Percentiles rank a stretch among this genome's conserved stretches.
phyloP scores from a whole-genome alignment of 805 yeast species.

The Nakazawaea wyomingensis region DNA sequence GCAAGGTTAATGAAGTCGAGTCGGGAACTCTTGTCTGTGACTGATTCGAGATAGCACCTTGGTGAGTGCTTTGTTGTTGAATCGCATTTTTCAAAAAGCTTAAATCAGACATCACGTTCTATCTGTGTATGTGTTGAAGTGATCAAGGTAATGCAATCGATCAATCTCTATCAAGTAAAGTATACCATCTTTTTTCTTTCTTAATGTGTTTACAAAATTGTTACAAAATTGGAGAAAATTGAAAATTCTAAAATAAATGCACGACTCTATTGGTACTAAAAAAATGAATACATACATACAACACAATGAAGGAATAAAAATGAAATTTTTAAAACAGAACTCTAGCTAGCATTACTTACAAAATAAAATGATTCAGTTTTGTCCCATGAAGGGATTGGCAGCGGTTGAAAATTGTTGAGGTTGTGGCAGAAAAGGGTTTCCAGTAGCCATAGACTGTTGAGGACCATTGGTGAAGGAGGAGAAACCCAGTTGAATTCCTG shows the following conservation, averaged over 20 bases:
- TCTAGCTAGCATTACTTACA: too few relatives aligned
- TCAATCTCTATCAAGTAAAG: background rate
- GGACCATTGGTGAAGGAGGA: background rate
- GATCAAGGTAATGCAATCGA: background rate
- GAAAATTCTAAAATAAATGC: too few relatives aligned
- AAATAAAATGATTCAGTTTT: too few relatives aligned
- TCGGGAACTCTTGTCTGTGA: constrained; percentile 16
- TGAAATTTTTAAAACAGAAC: too few relatives aligned
- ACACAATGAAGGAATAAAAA: background rate
- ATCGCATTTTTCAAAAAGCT: constrained; percentile 5
- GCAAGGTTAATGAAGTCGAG: constrained; percentile 13
- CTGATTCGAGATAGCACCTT: background rate
- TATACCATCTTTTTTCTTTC: background rate
- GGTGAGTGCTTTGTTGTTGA: constrained; percentile 2
- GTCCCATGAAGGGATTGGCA: background rate
- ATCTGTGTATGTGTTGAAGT: background rate
- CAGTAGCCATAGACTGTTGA: constrained; percentile 7
- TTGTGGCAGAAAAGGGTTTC: constrained; percentile 9
- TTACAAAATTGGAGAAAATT: too few relatives aligned
- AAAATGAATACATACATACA: background rate
- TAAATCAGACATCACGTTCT: constrained; percentile 4
- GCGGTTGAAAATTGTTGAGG: background rate
- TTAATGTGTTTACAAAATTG: background rate
- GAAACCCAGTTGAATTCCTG: background rate
- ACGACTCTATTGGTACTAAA: constrained; percentile 5